Conservation (phyloP, 495 filamentous ascomycete species). For the Xanthoparmelia taractica region DNA sequence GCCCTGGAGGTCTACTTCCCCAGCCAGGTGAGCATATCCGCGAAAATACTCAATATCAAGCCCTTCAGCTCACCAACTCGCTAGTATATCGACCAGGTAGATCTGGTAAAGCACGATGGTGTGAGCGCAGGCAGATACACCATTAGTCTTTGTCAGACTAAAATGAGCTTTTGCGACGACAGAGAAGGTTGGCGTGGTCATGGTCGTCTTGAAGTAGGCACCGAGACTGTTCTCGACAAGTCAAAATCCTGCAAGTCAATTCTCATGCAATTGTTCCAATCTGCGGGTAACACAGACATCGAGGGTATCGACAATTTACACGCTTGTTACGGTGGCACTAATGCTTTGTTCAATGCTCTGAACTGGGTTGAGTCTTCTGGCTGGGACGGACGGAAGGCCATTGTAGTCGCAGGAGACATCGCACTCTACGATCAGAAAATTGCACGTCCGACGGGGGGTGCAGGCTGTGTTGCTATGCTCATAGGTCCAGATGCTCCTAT, state of each 20-base stretch:
- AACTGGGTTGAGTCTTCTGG: slow-evolving; percentile 98
- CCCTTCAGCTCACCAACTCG: too few relatives aligned
- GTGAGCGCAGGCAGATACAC: slow-evolving; percentile 93
- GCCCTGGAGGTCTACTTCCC: too few relatives aligned
- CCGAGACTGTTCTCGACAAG: slow-evolving; percentile 97
- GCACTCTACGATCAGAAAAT: slow-evolving; percentile 95
- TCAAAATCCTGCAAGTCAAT: slow-evolving; percentile 99
- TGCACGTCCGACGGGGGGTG: slow-evolving; percentile 91
- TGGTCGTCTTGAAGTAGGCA: slow-evolving; percentile 93
- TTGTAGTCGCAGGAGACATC: slow-evolving; percentile 94
- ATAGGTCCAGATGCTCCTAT: slow-evolving; percentile 89
- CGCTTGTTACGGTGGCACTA: slow-evolving; percentile 97
- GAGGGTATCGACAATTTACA: slow-evolving; percentile 96
- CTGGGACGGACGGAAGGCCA: slow-evolving; percentile 92
- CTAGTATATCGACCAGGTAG: slow-evolving; percentile 96
- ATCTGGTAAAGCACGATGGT: slow-evolving; percentile 97
- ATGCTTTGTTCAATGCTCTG: slow-evolving; percentile 91
- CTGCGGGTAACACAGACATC: slow-evolving; percentile 79
- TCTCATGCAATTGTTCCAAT: slow-evolving; percentile 90
- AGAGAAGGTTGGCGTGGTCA: slow-evolving; percentile 63
- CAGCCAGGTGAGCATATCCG: too few relatives aligned
- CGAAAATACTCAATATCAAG: too few relatives aligned
- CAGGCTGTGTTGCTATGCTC: slow-evolving; percentile 88
- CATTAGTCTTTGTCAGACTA: slow-evolving; percentile 97
- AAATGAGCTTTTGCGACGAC: slow-evolving; percentile 99